Evolutionary conservation across 768 basidiomycete species (phyloP).

Genomic region (Tricholomella constricta): DNA sequence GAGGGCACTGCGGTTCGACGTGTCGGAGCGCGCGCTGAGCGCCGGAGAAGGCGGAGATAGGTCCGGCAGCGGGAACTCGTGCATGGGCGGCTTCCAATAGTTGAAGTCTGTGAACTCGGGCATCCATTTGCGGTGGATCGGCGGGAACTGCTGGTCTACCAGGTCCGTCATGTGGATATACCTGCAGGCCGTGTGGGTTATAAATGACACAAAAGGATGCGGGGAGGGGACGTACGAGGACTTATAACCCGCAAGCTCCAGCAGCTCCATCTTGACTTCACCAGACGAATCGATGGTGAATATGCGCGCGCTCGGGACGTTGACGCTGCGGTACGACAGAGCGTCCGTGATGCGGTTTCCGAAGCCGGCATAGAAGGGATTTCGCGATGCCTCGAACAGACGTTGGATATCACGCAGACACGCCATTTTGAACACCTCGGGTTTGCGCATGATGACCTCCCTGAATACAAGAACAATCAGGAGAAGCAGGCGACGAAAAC

Average conservation of each 20-base stretch:
- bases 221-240: constrained; percentile 62
- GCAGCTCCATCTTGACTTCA: constrained; percentile 94
- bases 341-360: constrained; percentile 99
- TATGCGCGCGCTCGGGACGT: constrained; percentile 90
- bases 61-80: constrained; percentile 78
- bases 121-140: constrained; percentile 85
- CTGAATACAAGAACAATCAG: constrained; percentile 38
- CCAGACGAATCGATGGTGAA: constrained; percentile 96
- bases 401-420: constrained; percentile 94
- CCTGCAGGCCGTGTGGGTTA: too few relatives aligned
- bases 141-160: constrained; percentile 99
- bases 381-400: constrained; percentile 71
- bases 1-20: constrained; percentile 70
- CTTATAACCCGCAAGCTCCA: constrained; percentile 97
- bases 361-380: constrained; percentile 96
- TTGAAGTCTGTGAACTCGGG: constrained; percentile 97
- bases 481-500: neutral
- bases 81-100: constrained; percentile 86
- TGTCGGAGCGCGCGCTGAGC: constrained; percentile 90
- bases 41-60: constrained; percentile 88
- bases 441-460: constrained; percentile 98
- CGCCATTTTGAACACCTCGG: constrained; percentile 99
- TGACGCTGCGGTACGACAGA: constrained; percentile 94
- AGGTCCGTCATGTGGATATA: constrained; percentile 99
- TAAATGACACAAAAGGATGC: too few relatives aligned